A percentile compares a stretch with the other conserved stretches of the same genome.
phyloP scores from a whole-genome alignment of 202 grass and related monocot genomes.

The Schoenoplectus triqueter region DNA sequence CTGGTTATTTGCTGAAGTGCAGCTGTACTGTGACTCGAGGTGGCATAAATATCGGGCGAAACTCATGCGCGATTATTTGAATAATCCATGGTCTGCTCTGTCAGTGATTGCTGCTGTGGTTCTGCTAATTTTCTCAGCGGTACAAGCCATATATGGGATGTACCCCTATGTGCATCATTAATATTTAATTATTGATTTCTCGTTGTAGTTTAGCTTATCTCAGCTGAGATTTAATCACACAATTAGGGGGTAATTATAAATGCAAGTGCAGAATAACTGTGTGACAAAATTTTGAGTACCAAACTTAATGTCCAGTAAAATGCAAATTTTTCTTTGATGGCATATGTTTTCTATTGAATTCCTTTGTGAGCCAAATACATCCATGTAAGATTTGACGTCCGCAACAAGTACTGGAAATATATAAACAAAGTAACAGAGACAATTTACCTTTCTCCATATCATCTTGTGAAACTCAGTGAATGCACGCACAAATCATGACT shows the following conservation, averaged over 20 bases:
- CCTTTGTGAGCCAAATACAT: too few species aligned
- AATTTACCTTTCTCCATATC: too few species aligned
- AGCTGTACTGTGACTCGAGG: constrained; percentile 42
- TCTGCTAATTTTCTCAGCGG: constrained; percentile 56
- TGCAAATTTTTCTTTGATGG: not conserved
- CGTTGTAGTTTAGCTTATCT: too few species aligned
- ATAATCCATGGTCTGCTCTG: constrained; percentile 67
- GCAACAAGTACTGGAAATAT: too few species aligned
- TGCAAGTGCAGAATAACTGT: not conserved
- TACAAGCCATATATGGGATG: constrained; percentile 62
- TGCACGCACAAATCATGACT: too few species aligned
- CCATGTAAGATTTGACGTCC: too few species aligned
- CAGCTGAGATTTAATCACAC: too few species aligned
- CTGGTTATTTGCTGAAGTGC: constrained; percentile 43
- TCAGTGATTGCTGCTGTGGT: constrained; percentile 62
- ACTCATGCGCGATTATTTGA: constrained; percentile 62
- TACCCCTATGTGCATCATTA: constrained; percentile 16
- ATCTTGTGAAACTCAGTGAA: too few species aligned
- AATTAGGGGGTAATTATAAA: too few species aligned
- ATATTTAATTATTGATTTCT: not conserved
- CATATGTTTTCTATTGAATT: not conserved
- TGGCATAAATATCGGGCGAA: constrained; percentile 61
- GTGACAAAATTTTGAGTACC: not conserved
- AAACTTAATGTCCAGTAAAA: not conserved
- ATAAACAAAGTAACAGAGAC: too few species aligned